Percentiles rank a stretch among this genome's conserved stretches.
These are phyloP conservation scores for Cytospora leucostoma DNA, from an alignment of 2,329 filamentous ascomycete species.

Conservation along the genomic window DNA sequence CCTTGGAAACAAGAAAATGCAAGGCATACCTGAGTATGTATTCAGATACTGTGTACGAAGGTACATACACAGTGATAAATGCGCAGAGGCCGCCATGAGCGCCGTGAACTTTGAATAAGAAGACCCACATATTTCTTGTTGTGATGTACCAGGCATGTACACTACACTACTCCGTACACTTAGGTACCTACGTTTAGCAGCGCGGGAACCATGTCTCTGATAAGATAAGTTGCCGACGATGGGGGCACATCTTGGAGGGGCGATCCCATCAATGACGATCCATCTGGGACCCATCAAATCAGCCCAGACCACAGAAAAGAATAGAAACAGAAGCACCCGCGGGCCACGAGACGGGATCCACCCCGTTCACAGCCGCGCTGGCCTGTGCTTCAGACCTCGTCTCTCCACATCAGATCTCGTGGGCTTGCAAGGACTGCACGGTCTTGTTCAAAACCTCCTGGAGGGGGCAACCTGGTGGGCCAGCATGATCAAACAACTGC, in stretches of 20 bases:
- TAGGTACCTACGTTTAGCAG: no score
- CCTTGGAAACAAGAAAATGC: not conserved
- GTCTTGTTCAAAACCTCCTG: not conserved
- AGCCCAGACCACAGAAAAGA: not conserved
- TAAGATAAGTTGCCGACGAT: constrained; percentile 24
- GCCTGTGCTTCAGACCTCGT: constrained; percentile 19
- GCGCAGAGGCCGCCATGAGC: constrained; percentile 21
- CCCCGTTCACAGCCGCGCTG: constrained; percentile 12
- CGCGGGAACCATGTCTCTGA: constrained; percentile 7
- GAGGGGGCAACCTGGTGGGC: constrained; percentile 9
- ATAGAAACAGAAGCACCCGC: not conserved
- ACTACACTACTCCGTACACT: no score
- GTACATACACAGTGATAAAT: not conserved
- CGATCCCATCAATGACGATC: not conserved
- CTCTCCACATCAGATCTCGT: constrained; percentile 5
- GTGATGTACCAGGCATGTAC: constrained; percentile 11
- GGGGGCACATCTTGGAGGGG: not conserved
- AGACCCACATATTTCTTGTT: constrained; percentile 12
- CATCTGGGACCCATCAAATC: constrained; percentile 2
- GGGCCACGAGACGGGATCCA: constrained; percentile 11
- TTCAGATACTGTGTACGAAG: not conserved
- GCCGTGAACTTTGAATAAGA: constrained; percentile 11
- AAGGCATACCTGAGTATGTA: not conserved
- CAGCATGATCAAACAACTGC: constrained; percentile 26
- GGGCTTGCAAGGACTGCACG: not conserved